These are phyloP conservation scores for Leccinum pachyderme DNA, from an alignment of 1,284 basidiomycete genomes.

Conservation along the genomic window DNA sequence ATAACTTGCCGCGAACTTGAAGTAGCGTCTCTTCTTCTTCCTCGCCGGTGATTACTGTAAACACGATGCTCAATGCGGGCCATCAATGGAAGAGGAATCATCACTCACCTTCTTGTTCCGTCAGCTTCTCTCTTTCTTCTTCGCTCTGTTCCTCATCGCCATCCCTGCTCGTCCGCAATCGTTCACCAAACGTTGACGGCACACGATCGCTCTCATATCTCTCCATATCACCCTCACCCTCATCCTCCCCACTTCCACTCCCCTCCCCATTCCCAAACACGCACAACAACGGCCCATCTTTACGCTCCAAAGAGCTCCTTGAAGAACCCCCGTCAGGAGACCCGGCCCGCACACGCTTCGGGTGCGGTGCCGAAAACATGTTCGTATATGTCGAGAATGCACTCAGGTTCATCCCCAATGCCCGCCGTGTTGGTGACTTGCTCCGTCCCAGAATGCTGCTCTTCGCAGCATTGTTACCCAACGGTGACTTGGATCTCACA, in stretches of 20 bases:
- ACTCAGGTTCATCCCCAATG: conserved; percentile 37
- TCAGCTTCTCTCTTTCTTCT: conserved; percentile 43
- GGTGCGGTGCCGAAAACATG: conserved; percentile 44
- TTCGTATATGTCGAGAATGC: conserved; percentile 63
- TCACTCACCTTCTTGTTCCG: conserved; percentile 64
- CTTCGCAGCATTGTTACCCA: conserved; percentile 31
- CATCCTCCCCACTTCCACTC: conserved; percentile 36
- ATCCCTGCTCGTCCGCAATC: conserved; percentile 54
- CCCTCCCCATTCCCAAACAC: conserved; percentile 25
- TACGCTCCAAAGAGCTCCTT: conserved; percentile 44
- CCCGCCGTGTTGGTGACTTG: conserved; percentile 51
- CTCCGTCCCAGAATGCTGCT: conserved; percentile 34
- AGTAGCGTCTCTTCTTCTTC: conserved; percentile 87
- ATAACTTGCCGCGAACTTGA: conserved; percentile 86
- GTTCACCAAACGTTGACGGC: conserved; percentile 55
- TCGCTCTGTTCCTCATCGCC: conserved; percentile 54
- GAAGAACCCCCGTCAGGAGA: conserved; percentile 46
- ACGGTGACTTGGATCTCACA: conserved; percentile 50
- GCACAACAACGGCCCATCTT: conserved; percentile 16
- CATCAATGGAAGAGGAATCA: background rate
- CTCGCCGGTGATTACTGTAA: conserved; percentile 82
- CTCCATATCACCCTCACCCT: conserved; percentile 40
- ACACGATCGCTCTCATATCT: conserved; percentile 36
- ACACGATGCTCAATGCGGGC: background rate
- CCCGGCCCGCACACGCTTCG: conserved; percentile 51